Evolutionary conservation across 2,329 filamentous ascomycete genomes (phyloP), one percentile per base, ranked within the genome.

Genomic region (Monilinia fructigena): DNA sequence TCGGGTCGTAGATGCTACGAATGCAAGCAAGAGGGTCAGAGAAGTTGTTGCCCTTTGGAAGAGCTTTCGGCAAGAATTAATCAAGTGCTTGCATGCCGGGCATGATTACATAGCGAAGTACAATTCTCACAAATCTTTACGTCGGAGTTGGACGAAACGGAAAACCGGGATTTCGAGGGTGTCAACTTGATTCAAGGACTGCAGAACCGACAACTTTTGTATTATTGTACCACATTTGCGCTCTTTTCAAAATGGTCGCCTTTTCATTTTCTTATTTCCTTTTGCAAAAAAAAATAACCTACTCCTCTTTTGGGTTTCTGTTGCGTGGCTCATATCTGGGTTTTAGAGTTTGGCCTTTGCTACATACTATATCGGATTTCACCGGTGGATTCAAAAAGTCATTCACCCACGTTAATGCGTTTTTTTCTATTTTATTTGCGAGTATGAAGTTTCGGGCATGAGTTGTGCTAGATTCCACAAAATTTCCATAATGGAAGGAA

Each of bases 1-100:
- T 86, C 88, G 77, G 94, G 98, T 86, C 94, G 96, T 79, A 93
- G 97, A 78, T 99, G 95, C 89, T 99, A 99, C 87, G 96, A 96
- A 85, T 98, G 86, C 85, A 86, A 89, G 81, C 85, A 88, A 80
- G 78, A 84, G 83, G 74, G 71, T 38, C 71, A 73, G 55, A 98
- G 78, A 94, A 97, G 87, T 91, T 75, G 87, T 76, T 99, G 95
- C 89, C 92, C 94, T 76, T 54, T 63, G 60, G 50, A 61, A 61
- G 58, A 61, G 58, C 58, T 61, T 61, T 61, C 31, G 58, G 58
- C 20, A 61, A 61, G 58, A 61, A 61, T 61, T 93, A 90, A 84
- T 91, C 90, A 80, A 66, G 59, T 63, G 42, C 65, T 61, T 50
- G 53, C n/a, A 28, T 47, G 45, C 40, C 63, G 62, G 62, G 70